These are phyloP conservation scores for Solanum pinnatisectum DNA, from an alignment of 257 asterid genomes.

Conservation along the genomic window DNA sequence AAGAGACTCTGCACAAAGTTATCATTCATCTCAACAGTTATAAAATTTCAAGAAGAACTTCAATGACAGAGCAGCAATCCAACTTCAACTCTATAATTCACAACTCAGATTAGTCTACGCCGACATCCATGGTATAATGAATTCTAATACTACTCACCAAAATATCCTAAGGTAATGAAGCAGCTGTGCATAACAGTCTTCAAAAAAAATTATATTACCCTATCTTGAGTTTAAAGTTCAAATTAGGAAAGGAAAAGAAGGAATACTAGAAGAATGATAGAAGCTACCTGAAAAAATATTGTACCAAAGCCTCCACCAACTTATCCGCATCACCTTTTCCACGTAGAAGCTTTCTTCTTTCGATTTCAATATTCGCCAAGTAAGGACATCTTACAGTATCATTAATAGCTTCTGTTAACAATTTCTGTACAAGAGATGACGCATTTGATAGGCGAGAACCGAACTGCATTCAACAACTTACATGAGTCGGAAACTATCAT, in stretches of 20 bases:
- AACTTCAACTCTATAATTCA: neutral
- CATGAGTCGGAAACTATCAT: slow-evolving; percentile 14
- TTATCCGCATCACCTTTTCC: slow-evolving; percentile 59
- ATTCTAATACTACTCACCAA: neutral
- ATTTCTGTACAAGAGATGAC: slow-evolving; percentile 41
- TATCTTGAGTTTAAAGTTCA: neutral
- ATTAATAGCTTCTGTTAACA: slow-evolving; percentile 31
- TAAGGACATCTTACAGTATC: slow-evolving; percentile 61
- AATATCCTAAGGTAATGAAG: neutral
- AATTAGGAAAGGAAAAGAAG: neutral
- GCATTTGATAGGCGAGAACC: slow-evolving; percentile 65
- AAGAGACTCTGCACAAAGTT: neutral
- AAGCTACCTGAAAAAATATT: slow-evolving; percentile 60
- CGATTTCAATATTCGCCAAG: slow-evolving; percentile 83
- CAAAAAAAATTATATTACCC: neutral
- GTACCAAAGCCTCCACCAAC: slow-evolving; percentile 50
- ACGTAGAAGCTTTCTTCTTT: slow-evolving; percentile 55
- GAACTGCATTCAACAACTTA: slow-evolving; percentile 52
- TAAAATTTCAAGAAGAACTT: neutral
- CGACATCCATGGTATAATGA: neutral
- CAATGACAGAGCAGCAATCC: neutral
- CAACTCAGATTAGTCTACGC: neutral
- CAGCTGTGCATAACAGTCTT: neutral
- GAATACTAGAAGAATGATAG: neutral
- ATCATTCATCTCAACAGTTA: neutral